Evolutionary conservation across 2,329 filamentous ascomycete species (phyloP).

Genomic region (Colletotrichum chrysophilum): DNA sequence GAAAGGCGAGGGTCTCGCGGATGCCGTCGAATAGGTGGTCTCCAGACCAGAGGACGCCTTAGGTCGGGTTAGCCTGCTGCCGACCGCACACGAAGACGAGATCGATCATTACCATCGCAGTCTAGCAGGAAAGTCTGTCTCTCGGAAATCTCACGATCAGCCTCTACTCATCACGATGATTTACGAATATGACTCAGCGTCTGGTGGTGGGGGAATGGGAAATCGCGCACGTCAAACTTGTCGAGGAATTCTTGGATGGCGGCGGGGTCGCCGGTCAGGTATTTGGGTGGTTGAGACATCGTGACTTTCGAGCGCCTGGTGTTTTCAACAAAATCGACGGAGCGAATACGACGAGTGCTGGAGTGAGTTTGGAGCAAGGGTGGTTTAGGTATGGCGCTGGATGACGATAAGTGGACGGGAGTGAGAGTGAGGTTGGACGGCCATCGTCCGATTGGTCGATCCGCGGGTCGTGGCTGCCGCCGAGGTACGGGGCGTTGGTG

Average conservation of each 20-base stretch:
- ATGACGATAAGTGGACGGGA: conserved; percentile 1
- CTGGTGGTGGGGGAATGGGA: not conserved
- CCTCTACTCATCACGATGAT: not conserved
- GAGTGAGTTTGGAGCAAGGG: not conserved
- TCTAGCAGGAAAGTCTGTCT: conserved; percentile 88
- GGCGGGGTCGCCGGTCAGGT: conserved; percentile 79
- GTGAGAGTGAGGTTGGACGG: conserved; percentile 12
- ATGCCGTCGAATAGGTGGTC: conserved; percentile 87
- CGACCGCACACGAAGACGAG: not conserved
- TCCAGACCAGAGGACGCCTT: conserved; percentile 96
- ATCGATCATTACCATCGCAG: conserved; percentile 77
- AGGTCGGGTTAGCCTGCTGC: not conserved
- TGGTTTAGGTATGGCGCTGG: not conserved
- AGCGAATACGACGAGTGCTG: not conserved
- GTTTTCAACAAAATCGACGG: not conserved
- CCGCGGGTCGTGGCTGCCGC: not conserved
- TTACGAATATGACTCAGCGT: conserved; percentile 13
- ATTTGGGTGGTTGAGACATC: conserved; percentile 51
- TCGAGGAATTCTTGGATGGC: conserved; percentile 85
- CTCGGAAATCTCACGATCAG: conserved; percentile 22
- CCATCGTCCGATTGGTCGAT: conserved; percentile 19
- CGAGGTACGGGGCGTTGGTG: not conserved
- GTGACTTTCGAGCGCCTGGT: not conserved
- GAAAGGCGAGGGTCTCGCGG: conserved; percentile 82
- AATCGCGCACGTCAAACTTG: conserved; percentile 83